Conservation (phyloP, 352 stramenopile genomes). For the Phytophthora pseudosyringae region DNA sequence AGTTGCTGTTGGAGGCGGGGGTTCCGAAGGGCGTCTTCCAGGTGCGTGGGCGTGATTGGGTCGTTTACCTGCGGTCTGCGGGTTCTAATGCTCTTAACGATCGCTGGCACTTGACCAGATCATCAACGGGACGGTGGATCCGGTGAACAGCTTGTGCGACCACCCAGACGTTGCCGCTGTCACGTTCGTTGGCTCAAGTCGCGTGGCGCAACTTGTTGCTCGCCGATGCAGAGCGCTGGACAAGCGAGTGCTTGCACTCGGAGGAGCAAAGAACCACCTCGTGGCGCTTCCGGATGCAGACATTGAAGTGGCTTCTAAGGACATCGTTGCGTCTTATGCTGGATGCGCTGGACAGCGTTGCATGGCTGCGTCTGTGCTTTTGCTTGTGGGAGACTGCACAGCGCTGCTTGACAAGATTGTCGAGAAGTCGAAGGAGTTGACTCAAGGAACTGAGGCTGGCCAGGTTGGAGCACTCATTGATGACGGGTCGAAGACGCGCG, state of each 20-base stretch:
- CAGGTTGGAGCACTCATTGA: slow-evolving; percentile 97
- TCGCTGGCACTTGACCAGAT: slow-evolving; percentile 56
- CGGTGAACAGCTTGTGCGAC: slow-evolving; percentile 94
- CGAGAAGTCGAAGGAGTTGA: slow-evolving; percentile 85
- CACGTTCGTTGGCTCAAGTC: slow-evolving; percentile 96
- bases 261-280: slow-evolving; percentile 98
- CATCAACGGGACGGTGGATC: slow-evolving; percentile 92
- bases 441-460: slow-evolving; percentile 89
- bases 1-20: slow-evolving; percentile 92
- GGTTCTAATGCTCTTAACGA: neutral
- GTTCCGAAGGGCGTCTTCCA: slow-evolving; percentile 96
- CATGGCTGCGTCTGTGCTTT: slow-evolving; percentile 96
- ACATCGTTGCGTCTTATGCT: slow-evolving; percentile 96
- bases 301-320: slow-evolving; percentile 89
- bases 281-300: slow-evolving; percentile 96
- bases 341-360: slow-evolving; percentile 96
- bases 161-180: slow-evolving; percentile 87
- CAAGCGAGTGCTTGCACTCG: slow-evolving; percentile 96
- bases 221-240: slow-evolving; percentile 88
- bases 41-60: slow-evolving; percentile 28
- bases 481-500: slow-evolving; percentile 86
- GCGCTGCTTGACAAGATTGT: slow-evolving; percentile 90
- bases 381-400: slow-evolving; percentile 87
- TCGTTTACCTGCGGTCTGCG: neutral
- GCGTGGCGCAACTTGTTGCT: slow-evolving; percentile 94